Percentiles rank a stretch among this genome's conserved stretches.
phyloP scores from a whole-genome alignment of 225 moss, liverwort and hornwort genomes.

The Thuidium tamariscinum region DNA sequence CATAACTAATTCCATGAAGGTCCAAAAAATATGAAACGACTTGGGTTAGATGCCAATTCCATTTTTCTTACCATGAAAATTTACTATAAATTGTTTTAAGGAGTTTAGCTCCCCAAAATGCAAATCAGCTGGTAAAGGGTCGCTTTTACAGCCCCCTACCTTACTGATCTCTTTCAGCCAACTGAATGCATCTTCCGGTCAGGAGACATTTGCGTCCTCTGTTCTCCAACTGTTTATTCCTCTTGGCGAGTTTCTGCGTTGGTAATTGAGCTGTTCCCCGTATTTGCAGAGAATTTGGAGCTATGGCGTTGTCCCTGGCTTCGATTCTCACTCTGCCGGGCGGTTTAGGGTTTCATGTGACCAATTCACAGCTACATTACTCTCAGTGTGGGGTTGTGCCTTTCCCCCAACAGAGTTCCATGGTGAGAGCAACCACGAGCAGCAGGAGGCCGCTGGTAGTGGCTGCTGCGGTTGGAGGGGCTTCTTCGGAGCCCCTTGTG shows the following conservation, averaged over 20 bases:
- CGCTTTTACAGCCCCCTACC: too few relatives aligned
- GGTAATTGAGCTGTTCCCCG: background rate
- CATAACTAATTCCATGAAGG: too few relatives aligned
- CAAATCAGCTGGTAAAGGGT: too few relatives aligned
- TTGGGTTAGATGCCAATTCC: too few relatives aligned
- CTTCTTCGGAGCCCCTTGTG: background rate
- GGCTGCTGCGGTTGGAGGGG: background rate
- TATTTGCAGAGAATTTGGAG: background rate
- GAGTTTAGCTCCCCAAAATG: too few relatives aligned
- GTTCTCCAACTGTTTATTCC: background rate
- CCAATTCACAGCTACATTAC: background rate
- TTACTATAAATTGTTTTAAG: too few relatives aligned
- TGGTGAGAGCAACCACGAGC: background rate
- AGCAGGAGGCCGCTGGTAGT: background rate
- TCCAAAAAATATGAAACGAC: too few relatives aligned
- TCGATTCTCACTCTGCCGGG: background rate
- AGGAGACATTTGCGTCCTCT: too few relatives aligned
- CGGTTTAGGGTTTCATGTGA: background rate
- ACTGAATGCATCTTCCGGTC: background rate
- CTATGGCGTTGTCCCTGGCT: slow-evolving; percentile 10
- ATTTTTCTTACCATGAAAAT: too few relatives aligned
- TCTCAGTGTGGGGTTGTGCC: background rate
- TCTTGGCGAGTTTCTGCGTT: background rate
- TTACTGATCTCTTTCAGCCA: too few relatives aligned
- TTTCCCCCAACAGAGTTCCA: background rate